phyloP scores from a whole-genome alignment of 2,329 filamentous ascomycete species.

The Aspergillus sp. region DNA sequence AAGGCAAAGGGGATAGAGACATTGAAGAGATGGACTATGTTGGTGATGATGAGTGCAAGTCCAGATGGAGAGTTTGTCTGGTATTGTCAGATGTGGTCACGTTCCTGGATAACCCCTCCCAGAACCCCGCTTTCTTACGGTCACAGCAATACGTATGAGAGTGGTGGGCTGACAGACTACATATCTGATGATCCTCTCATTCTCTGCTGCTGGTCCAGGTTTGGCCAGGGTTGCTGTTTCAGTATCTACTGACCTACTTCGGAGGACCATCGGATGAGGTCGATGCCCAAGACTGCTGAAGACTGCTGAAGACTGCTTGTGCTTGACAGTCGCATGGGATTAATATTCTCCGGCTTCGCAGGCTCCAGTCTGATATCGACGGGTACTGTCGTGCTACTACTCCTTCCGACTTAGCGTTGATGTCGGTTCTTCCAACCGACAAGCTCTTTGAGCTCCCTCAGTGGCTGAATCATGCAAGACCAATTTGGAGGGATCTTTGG shows the following conservation, averaged over 20 bases:
- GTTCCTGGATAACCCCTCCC: constrained; percentile 8
- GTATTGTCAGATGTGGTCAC: constrained; percentile 15
- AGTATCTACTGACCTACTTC: neutral
- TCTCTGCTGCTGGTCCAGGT: neutral
- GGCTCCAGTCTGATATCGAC: neutral
- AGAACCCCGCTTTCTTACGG: constrained; percentile 13
- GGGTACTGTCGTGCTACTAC: neutral
- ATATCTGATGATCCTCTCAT: neutral
- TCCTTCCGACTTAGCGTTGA: neutral
- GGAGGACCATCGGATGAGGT: neutral
- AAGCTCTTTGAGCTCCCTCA: neutral
- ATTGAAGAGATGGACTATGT: constrained; percentile 6
- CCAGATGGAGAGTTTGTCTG: neutral
- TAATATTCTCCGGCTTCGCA: neutral
- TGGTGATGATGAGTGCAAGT: neutral
- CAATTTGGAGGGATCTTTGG: neutral
- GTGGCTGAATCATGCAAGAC: constrained; percentile 3
- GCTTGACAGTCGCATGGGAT: neutral
- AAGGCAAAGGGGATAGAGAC: neutral
- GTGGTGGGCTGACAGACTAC: neutral
- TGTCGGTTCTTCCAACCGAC: constrained; percentile 2
- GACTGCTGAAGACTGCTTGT: neutral
- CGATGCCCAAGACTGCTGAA: neutral
- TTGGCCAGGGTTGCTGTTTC: neutral
- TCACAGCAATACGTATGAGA: neutral